Base-by-base conservation (phyloP, 2,329 filamentous ascomycete genomes). In the Mycosphaerella sp. region DNA sequence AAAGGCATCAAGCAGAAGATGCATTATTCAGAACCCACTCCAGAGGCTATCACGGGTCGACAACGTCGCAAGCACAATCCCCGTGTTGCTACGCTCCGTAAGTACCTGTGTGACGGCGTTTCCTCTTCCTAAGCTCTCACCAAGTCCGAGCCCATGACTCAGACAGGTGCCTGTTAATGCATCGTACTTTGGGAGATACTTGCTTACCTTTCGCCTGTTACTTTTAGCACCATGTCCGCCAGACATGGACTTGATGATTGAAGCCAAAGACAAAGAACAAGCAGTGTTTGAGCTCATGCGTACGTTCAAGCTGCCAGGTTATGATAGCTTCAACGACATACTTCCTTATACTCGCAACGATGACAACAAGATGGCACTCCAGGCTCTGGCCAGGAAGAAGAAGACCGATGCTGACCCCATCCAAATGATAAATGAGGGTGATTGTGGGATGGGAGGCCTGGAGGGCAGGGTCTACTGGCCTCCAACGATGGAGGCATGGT, bases 211-310 rank as follows among this genome's bases (percentile, higher is more conserved):
- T 25, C 21, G 6, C 21, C 21, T 25, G 21, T 25, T 25, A 25
- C 21, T 25, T 25, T 25, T 25, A 25, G 21, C 91, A 0, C 90
- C 91, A 0, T 96, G 91, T 62, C 77, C 83, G 3, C 73, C 80
- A 1, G 83, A 86, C 28, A 93, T 94, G 85, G 91, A 96, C 64
- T 75, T 97, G n/a, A 97, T 97, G 91, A 96, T 97, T 54, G 91
- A 97, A 71, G 91, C 91, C 42, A 97, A 97, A 68, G 91, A 96
- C 65, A 97, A 97, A 70, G 91, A 97, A 67, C 91, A 97, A 68
- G 89, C 91, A 0, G 89, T 96, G 0, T 95, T 97, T 62, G 89
- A 95, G 58, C 76, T 97, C 14, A 96, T 96, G 89, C 79, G 86
- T 17, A 89, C 77, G 0, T 95, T 89, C 68, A 89, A 85, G 62